Evolutionary conservation across 208 protist species (phyloP), one percentile per base, ranked within the genome.

Genomic region (Strigomonas oncopelti): DNA sequence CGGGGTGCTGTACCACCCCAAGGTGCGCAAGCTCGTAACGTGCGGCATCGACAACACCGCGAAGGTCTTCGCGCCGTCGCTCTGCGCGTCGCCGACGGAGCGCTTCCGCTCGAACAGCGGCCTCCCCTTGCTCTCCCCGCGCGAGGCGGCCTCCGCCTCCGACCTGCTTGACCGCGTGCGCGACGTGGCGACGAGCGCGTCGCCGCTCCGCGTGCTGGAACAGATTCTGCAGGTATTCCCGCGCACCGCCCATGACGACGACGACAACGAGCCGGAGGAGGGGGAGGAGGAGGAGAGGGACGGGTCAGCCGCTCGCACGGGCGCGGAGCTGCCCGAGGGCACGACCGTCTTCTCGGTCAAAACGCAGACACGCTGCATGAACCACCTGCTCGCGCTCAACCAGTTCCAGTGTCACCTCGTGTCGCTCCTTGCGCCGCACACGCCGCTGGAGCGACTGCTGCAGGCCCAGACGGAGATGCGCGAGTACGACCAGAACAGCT

Each of bases 1-100:
- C 59, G 75, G 75, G 16, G 83, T 88, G 7, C 42, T 78, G 11
- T 64, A 72, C 57, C 74, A 75, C 65, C 53, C 64, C 1, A 14
- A 38, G 22, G 36, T 51, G 11, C 38, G 55, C n/a, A 22, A 22
- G 13, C 60, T 88, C 60, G 20, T 81, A n/a, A 58, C 63, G 5
- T 72, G 72, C 32, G 83, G 83, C 20, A 81, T 83, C 61, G 83
- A 88, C 61, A 61, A 24, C 59, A 88, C 68, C 22, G 57, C 68
- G 13, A 88, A 83, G 55, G 79, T 88, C 29, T 28, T 85, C 29
- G 28, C 36, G n/a, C n/a, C n/a, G n/a, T n/a, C n/a, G n/a, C n/a
- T n/a, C n/a, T n/a, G 53, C 53, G 53, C 22, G 11, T 25, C 53
- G 14, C 22, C 22, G 18, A 20, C 22, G 53, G 18, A 31, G 53